These are phyloP conservation scores for Botryotinia globosa DNA, from an alignment of 2,329 filamentous ascomycete species.

Conservation along the genomic window DNA sequence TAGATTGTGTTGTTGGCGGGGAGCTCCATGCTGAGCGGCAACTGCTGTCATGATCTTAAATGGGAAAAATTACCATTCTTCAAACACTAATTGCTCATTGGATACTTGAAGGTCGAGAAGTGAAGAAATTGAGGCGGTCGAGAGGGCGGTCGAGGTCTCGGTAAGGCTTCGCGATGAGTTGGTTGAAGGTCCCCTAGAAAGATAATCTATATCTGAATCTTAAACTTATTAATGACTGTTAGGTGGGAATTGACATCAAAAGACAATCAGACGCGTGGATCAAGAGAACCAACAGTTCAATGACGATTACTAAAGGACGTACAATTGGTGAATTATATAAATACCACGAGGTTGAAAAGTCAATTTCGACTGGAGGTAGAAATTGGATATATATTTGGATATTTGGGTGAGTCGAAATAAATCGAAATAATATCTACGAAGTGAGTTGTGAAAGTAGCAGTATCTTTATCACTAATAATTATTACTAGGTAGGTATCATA, in stretches of 20 bases:
- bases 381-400: background rate
- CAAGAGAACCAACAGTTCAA: background rate
- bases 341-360: background rate
- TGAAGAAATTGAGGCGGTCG: conserved; percentile 6
- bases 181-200: background rate
- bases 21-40: conserved; percentile 34
- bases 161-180: conserved; percentile 4
- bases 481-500: background rate
- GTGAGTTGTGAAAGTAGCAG: background rate
- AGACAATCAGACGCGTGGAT: background rate
- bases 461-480: background rate
- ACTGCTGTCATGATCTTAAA: conserved; percentile 38
- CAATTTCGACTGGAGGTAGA: background rate
- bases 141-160: conserved; percentile 18
- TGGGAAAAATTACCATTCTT: conserved; percentile 30
- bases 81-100: conserved; percentile 28
- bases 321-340: conserved; percentile 4
- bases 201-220: background rate
- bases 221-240: background rate
- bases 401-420: background rate
- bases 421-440: background rate
- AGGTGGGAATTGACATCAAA: conserved; percentile 14
- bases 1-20: conserved; percentile 34
- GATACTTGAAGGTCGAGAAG: background rate
- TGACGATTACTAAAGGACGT: background rate